Percentiles rank a stretch among this genome's conserved stretches.
These are phyloP conservation scores for Actinidia chinensis DNA, from an alignment of 179 eudicot genomes.

Conservation along the genomic window DNA sequence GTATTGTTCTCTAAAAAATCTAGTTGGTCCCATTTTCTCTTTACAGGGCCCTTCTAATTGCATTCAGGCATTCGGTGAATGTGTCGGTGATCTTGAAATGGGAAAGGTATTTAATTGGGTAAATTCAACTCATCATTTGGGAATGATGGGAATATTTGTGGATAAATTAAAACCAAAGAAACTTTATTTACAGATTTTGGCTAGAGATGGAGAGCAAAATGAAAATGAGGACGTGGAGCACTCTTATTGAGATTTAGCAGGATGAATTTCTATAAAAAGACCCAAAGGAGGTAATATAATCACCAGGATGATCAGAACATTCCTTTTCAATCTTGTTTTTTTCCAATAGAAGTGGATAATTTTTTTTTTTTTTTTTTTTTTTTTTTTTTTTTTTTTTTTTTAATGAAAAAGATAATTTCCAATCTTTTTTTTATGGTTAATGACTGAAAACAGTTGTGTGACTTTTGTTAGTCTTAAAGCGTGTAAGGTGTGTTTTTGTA, in stretches of 20 bases:
- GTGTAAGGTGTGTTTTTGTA: not conserved
- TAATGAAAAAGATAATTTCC: too few relatives aligned
- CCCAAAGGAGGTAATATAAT: slow-evolving; percentile 81
- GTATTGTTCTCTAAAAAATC: not conserved
- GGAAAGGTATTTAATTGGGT: slow-evolving; percentile 65
- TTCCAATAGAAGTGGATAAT: too few relatives aligned
- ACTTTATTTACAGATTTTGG: slow-evolving; percentile 57
- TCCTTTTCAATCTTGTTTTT: too few relatives aligned
- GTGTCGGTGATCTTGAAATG: slow-evolving; percentile 98
- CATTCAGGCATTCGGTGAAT: slow-evolving; percentile 97
- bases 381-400: too few relatives aligned
- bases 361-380: too few relatives aligned
- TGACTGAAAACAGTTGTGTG: too few relatives aligned
- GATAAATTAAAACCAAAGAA: not conserved
- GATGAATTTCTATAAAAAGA: slow-evolving; percentile 81
- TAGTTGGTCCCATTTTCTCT: slow-evolving; percentile 15
- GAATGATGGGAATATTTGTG: not conserved
- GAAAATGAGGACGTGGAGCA: slow-evolving; percentile 89
- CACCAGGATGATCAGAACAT: slow-evolving; percentile 2
- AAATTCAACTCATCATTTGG: not conserved
- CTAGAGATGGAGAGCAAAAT: slow-evolving; percentile 78
- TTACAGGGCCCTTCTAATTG: slow-evolving; percentile 72
- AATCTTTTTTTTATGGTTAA: too few relatives aligned
- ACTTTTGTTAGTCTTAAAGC: too few relatives aligned
- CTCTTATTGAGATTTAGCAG: slow-evolving; percentile 81